phyloP scores from a whole-genome alignment of 768 basidiomycete genomes.

The Rhodotorula diobovata region DNA sequence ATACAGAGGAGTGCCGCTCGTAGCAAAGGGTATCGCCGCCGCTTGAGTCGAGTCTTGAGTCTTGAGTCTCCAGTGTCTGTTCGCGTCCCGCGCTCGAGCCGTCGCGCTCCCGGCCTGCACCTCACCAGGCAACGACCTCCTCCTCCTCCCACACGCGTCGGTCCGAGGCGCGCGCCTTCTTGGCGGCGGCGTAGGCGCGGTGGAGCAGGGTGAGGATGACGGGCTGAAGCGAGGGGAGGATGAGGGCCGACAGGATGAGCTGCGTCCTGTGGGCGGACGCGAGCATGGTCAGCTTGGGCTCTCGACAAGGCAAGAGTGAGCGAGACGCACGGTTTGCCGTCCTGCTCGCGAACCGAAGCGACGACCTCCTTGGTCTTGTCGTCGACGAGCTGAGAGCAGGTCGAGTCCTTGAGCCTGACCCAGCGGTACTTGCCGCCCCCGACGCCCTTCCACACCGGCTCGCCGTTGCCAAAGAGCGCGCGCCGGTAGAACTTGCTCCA shows the following conservation, averaged over 20 bases:
- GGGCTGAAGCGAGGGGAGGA: constrained; percentile 14
- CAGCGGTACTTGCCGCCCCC: constrained; percentile 10
- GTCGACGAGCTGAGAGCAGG: background rate
- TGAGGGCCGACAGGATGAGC: constrained; percentile 15
- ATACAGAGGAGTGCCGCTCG: no score
- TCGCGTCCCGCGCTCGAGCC: no score
- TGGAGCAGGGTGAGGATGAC: constrained; percentile 16
- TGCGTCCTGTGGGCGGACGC: background rate
- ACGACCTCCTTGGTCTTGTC: constrained; percentile 13
- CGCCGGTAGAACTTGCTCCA: constrained; percentile 3
- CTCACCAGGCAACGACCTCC: constrained; percentile 12
- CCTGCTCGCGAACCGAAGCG: constrained; percentile 3
- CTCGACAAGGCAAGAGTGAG: no score
- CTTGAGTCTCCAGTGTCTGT: no score
- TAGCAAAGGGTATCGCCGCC: no score
- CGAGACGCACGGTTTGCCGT: constrained; percentile 1
- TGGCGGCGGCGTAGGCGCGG: background rate
- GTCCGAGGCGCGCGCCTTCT: background rate
- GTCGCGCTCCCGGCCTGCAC: no score
- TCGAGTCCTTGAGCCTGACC: background rate
- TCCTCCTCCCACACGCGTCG: constrained; percentile 11
- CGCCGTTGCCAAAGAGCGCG: constrained; percentile 1
- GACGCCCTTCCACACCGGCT: constrained; percentile 9
- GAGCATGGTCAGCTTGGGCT: background rate
- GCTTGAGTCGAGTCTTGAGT: no score